A percentile compares a stretch with the other conserved stretches of the same genome.
phyloP scores from a whole-genome alignment of 2,329 filamentous ascomycete species.

The Reticulascus tulasneorum region DNA sequence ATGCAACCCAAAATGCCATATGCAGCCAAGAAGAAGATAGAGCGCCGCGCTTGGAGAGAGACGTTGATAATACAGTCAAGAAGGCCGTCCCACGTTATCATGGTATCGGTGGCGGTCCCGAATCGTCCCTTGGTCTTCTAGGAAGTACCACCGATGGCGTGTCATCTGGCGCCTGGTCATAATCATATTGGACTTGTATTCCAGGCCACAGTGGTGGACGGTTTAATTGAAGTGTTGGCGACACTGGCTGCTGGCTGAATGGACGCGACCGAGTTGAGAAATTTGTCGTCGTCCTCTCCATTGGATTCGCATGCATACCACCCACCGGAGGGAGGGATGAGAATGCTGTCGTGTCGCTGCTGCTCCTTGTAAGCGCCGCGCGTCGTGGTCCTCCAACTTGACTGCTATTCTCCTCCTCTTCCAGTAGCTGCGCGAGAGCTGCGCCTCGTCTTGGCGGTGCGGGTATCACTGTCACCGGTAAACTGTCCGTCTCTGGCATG shows the following conservation, averaged over 20 bases:
- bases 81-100: background rate
- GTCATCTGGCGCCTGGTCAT: slow-evolving; percentile 26
- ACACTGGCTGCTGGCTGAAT: background rate
- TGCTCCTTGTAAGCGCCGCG: slow-evolving; percentile 4
- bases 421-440: slow-evolving; percentile 51
- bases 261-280: slow-evolving; percentile 6
- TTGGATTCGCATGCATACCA: no score
- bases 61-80: slow-evolving; percentile 2
- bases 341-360: slow-evolving; percentile 11
- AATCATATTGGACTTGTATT: slow-evolving; percentile 30
- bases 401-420: no score
- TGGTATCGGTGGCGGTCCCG: slow-evolving; percentile 2
- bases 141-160: slow-evolving; percentile 23
- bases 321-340: slow-evolving; percentile 1
- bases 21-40: slow-evolving; percentile 1
- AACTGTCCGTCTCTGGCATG: slow-evolving; percentile 48
- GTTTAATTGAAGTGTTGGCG: slow-evolving; percentile 20
- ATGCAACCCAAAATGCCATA: slow-evolving; percentile 10
- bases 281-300: slow-evolving; percentile 9
- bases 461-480: slow-evolving; percentile 59
- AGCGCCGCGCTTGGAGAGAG: slow-evolving; percentile 10
- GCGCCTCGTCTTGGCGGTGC: slow-evolving; percentile 56
- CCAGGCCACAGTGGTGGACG: slow-evolving; percentile 42
- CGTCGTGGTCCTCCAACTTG: slow-evolving; percentile 14
- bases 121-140: slow-evolving; percentile 21